Evolutionary conservation across 73 alveolate genomes (phyloP), one percentile per base, ranked within the genome.

Genomic region (Paraurostyla sp.): DNA sequence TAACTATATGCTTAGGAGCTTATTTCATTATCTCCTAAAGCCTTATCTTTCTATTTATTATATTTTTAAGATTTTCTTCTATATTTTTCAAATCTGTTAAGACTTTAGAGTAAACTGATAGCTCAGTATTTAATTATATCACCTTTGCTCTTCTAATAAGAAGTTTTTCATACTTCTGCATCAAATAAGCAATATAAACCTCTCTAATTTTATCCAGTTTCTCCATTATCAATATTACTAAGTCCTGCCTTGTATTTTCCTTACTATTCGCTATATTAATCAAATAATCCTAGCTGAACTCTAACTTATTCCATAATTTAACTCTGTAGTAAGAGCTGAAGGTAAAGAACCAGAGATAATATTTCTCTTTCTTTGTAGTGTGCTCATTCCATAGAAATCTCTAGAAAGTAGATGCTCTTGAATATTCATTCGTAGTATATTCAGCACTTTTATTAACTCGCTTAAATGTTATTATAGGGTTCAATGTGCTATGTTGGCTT

Each of bases 231-330:
- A 38, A 65, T 9, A 65, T 65, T n/a, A 48, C 56, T 13, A 73
- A 36, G 46, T 73, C 86, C 29, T 73, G 32, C 41, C 86, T 73
- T 2, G 71, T 18, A 23, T 33, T 46, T 2, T 11, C 7, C 20
- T 73, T 15, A n/a, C 71, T 16, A 49, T 73, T 73, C 16, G 65
- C 56, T 32, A 73, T 13, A 43, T 40, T 46, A 16, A 73, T 2
- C 0, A 29, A 68, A 45, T 73, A 73, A 29, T 48, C 86, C 30
- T 73, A 68, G 29, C 86, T 73, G 33, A 73, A 73, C n/a, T 73
- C n/a, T 7, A 73, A 32, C 46, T 43, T 48, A 45, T 73, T 73
- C 86, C 86, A 73, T 11, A 73, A 38, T 16, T 49, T 43, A 11
- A 27, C 32, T 46, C 86, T 73, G 30, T 73, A 29, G 50, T 73